Evolutionary conservation across 257 asterid species (phyloP).

Genomic region (Capsicum chinense): DNA sequence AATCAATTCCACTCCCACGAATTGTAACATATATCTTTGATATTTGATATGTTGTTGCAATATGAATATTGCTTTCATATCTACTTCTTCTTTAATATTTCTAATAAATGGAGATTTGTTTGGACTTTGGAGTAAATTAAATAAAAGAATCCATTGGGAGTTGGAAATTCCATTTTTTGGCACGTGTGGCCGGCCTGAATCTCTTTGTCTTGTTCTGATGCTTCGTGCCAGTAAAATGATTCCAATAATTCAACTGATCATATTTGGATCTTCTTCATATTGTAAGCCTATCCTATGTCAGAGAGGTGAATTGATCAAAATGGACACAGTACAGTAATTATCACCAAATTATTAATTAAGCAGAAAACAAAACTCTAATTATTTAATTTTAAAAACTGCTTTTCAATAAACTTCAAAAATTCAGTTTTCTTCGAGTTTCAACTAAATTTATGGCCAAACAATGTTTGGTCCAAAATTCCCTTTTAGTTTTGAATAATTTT

Average conservation of each 20-base stretch:
- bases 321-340: neutral
- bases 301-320: neutral
- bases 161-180: neutral
- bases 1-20: neutral
- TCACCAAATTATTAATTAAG: neutral
- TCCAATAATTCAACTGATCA: neutral
- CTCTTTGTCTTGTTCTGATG: neutral
- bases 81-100: neutral
- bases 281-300: neutral
- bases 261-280: neutral
- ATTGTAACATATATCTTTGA: neutral
- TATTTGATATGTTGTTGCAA: neutral
- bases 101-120: neutral
- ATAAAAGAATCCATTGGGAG: neutral
- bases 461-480: neutral
- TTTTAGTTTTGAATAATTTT: neutral
- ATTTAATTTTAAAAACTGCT: too few species aligned
- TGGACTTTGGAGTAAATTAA: neutral
- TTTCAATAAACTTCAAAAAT: too few species aligned
- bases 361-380: neutral
- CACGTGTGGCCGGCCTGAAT: neutral
- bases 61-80: neutral
- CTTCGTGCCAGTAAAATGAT: neutral
- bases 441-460: neutral
- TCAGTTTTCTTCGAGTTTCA: too few species aligned